Percentiles rank a stretch among this genome's conserved stretches.
phyloP scores from a whole-genome alignment of 2,329 filamentous ascomycete species.

The Malbranchea cinnamomea region DNA sequence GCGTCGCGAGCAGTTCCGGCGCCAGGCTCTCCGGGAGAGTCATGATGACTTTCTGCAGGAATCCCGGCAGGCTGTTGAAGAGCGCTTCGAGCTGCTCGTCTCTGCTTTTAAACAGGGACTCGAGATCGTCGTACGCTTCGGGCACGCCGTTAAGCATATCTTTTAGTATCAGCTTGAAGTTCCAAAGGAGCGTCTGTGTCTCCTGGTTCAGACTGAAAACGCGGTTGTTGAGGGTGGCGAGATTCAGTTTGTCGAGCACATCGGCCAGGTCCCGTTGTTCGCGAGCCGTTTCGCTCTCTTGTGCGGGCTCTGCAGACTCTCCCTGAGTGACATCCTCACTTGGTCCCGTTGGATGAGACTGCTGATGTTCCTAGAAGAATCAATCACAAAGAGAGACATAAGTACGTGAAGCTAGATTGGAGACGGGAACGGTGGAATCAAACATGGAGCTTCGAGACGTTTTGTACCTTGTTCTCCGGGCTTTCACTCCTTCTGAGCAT shows the following conservation, averaged over 20 bases:
- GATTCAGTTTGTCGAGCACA: slow-evolving; percentile 71
- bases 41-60: slow-evolving; percentile 74
- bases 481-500: no score
- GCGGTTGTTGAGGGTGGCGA: slow-evolving; percentile 69
- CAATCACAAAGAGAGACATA: no score
- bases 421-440: no score
- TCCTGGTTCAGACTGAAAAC: slow-evolving; percentile 75
- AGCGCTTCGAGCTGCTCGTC: slow-evolving; percentile 49
- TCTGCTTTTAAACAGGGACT: slow-evolving; percentile 48
- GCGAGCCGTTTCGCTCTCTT: slow-evolving; percentile 35
- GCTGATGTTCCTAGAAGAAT: no score
- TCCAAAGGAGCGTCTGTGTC: slow-evolving; percentile 62
- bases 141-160: slow-evolving; percentile 86
- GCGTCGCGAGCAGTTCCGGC: slow-evolving; percentile 68
- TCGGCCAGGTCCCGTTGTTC: slow-evolving; percentile 60
- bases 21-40: slow-evolving; percentile 61
- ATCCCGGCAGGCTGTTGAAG: slow-evolving; percentile 54
- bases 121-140: slow-evolving; percentile 84
- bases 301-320: slow-evolving; percentile 22
- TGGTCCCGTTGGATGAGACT: no score
- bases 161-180: slow-evolving; percentile 81
- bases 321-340: slow-evolving; percentile 17
- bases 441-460: no score
- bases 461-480: no score
- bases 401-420: no score